Evolutionary conservation across 2,329 filamentous ascomycete species (phyloP).

Genomic region (Pseudocercospora ulei): DNA sequence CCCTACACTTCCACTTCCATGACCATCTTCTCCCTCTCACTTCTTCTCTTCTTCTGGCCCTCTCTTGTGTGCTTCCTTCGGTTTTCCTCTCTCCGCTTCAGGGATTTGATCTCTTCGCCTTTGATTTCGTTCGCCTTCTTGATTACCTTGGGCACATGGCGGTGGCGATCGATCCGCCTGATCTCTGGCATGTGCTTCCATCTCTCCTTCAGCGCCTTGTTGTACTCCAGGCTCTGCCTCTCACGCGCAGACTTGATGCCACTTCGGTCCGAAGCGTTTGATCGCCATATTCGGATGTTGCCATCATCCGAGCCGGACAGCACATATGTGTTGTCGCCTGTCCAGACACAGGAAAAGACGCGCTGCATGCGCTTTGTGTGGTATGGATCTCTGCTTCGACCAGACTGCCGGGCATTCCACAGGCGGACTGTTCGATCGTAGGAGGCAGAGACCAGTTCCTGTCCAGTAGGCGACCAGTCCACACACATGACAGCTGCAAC

Average conservation of each 20-base stretch:
- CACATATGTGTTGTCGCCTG: slow-evolving; percentile 80
- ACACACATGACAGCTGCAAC: slow-evolving; percentile 92
- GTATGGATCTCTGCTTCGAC: slow-evolving; percentile 85
- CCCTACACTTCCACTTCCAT: slow-evolving; percentile 54
- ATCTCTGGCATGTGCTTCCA: slow-evolving; percentile 97
- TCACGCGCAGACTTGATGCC: slow-evolving; percentile 80
- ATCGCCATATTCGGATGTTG: slow-evolving; percentile 80
- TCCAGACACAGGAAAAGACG: slow-evolving; percentile 75
- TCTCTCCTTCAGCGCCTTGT: slow-evolving; percentile 68
- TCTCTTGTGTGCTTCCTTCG: slow-evolving; percentile 84
- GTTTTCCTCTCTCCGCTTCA: slow-evolving; percentile 90
- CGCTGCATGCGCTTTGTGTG: slow-evolving; percentile 97
- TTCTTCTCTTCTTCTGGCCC: slow-evolving; percentile 60
- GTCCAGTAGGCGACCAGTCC: slow-evolving; percentile 86
- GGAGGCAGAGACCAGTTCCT: slow-evolving; percentile 81
- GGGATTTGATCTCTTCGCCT: slow-evolving; percentile 70
- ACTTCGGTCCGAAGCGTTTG: slow-evolving; percentile 70
- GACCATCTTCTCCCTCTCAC: slow-evolving; percentile 89
- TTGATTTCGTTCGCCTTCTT: slow-evolving; percentile 98
- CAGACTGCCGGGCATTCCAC: slow-evolving; percentile 60
- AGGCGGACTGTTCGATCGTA: slow-evolving; percentile 82
- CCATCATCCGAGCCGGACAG: slow-evolving; percentile 89
- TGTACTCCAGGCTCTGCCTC: slow-evolving; percentile 82
- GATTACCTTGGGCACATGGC: slow-evolving; percentile 80
- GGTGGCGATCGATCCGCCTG: slow-evolving; percentile 75